Conservation (phyloP, 192 early-diverging fungal genomes). For the Backusella morwellensis region DNA sequence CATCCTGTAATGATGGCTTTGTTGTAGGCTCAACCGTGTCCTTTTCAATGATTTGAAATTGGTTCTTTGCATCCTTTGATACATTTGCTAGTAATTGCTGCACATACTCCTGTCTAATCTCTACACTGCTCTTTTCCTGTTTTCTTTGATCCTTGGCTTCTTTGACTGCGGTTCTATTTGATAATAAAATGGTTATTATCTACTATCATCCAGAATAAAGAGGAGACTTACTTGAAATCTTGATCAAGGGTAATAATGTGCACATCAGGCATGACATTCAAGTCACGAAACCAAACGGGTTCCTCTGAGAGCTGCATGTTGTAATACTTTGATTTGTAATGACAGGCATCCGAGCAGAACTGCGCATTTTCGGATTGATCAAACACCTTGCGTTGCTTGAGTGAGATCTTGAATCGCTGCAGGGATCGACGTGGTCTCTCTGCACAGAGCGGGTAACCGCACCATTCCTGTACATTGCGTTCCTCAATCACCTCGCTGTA, state of each 20-base stretch:
- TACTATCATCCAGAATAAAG: too few species aligned
- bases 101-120: slow-evolving; percentile 25
- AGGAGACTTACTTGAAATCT: slow-evolving; percentile 31
- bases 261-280: background rate
- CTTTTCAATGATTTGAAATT: slow-evolving; percentile 24
- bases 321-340: slow-evolving; percentile 71
- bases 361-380: slow-evolving; percentile 64
- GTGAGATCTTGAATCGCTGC: slow-evolving; percentile 67
- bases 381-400: slow-evolving; percentile 70
- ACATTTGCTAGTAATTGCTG: slow-evolving; percentile 10
- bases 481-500: slow-evolving; percentile 75
- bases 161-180: slow-evolving; percentile 5
- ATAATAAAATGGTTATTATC: too few species aligned
- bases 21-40: background rate
- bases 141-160: slow-evolving; percentile 15
- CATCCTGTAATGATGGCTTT: background rate
- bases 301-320: slow-evolving; percentile 70
- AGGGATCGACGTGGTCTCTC: slow-evolving; percentile 38
- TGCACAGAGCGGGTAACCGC: slow-evolving; percentile 83
- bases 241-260: slow-evolving; percentile 27
- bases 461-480: slow-evolving; percentile 62
- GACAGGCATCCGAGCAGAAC: slow-evolving; percentile 72
- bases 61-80: background rate
- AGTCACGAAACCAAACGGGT: slow-evolving; percentile 66
- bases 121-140: background rate